These are phyloP conservation scores for Naegleria gruberi DNA, from an alignment of 208 protist species.

Conservation along the genomic window DNA sequence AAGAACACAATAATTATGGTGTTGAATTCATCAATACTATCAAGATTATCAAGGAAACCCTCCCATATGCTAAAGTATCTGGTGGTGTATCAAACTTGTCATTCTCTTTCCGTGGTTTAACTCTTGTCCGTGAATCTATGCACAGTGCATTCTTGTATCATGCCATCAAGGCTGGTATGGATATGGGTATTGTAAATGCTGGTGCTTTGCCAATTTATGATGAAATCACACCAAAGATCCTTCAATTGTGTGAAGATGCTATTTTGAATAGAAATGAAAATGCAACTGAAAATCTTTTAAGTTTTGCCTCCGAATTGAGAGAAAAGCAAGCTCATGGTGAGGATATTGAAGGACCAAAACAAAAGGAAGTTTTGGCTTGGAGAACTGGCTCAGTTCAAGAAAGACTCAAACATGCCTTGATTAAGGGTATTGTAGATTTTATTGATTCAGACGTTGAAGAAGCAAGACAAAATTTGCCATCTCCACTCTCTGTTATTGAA, in stretches of 20 bases:
- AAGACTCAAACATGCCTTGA: constrained; percentile 73
- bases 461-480: constrained; percentile 54
- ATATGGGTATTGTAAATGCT: constrained; percentile 95
- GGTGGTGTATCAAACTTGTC: constrained; percentile 92
- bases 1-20: constrained; percentile 92
- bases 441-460: constrained; percentile 84
- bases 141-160: constrained; percentile 85
- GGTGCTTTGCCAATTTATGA: constrained; percentile 82
- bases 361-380: constrained; percentile 66
- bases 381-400: constrained; percentile 62
- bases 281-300: constrained; percentile 75
- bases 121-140: constrained; percentile 70
- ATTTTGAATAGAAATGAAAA: constrained; percentile 73
- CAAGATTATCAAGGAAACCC: constrained; percentile 63
- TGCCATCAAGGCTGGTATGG: constrained; percentile 72
- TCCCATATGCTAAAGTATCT: constrained; percentile 66
- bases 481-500: constrained; percentile 75
- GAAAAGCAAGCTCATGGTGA: constrained; percentile 36
- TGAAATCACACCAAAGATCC: constrained; percentile 73
- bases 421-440: constrained; percentile 89
- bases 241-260: constrained; percentile 72
- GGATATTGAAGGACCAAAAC: constrained; percentile 39
- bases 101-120: constrained; percentile 88
- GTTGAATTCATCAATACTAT: constrained; percentile 85
- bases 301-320: constrained; percentile 61